phyloP scores from a whole-genome alignment of 1,284 basidiomycete species.

The Fomitopsis palustris region DNA sequence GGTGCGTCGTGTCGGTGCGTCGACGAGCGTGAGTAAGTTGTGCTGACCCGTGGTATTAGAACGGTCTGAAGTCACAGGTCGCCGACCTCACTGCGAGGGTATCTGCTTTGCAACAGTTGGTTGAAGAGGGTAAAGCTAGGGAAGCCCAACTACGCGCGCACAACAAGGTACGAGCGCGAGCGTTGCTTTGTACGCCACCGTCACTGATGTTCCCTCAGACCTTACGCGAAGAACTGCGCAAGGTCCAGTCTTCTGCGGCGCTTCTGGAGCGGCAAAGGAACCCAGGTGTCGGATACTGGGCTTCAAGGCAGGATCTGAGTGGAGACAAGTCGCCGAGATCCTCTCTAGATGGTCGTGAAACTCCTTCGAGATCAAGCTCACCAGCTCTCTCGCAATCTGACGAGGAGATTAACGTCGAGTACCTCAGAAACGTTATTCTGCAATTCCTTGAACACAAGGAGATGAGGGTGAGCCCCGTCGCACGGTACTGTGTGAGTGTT shows the following conservation, averaged over 20 bases:
- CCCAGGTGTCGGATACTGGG: constrained; percentile 93
- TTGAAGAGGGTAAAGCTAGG: constrained; percentile 62
- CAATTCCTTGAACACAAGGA: constrained; percentile 92
- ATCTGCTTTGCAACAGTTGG: constrained; percentile 47
- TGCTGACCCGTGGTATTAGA: constrained; percentile 31
- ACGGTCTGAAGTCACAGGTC: constrained; percentile 38
- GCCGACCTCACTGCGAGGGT: constrained; percentile 43
- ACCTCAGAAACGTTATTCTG: constrained; percentile 89
- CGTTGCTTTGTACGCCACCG: not conserved
- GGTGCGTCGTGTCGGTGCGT: constrained; percentile 36
- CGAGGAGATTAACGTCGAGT: constrained; percentile 94
- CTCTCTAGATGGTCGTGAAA: constrained; percentile 38
- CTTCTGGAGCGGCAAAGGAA: constrained; percentile 87
- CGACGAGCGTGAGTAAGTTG: not conserved
- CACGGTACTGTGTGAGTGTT: constrained; percentile 16
- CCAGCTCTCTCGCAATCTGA: constrained; percentile 46
- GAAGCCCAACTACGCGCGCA: constrained; percentile 64
- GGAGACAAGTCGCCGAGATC: constrained; percentile 47
- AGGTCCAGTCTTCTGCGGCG: constrained; percentile 87
- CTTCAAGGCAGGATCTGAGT: constrained; percentile 39
- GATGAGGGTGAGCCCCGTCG: constrained; percentile 61
- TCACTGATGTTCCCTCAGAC: constrained; percentile 43
- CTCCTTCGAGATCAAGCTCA: constrained; percentile 41
- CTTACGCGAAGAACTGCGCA: constrained; percentile 86
- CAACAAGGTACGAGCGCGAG: constrained; percentile 61